These are phyloP conservation scores for Tetradesmus obliquus DNA, from an alignment of 139 green algal species.

Conservation along the genomic window DNA sequence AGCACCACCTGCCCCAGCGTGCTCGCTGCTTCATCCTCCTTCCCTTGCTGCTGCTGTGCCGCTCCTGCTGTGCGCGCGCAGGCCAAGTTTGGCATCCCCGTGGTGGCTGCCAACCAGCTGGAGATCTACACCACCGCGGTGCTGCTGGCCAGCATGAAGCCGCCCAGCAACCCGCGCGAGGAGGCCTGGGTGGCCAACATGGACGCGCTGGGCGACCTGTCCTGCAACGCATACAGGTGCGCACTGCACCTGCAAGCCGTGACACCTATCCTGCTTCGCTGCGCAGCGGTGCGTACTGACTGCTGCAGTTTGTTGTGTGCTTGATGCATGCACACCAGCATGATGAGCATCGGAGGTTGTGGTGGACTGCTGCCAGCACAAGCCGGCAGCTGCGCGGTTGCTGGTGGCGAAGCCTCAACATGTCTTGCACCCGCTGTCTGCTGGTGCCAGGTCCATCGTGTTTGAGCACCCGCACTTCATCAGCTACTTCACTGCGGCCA, in stretches of 20 bases:
- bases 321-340: neutral
- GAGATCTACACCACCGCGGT: slow-evolving; percentile 93
- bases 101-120: slow-evolving; percentile 86
- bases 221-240: slow-evolving; percentile 76
- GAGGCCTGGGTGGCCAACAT: slow-evolving; percentile 71
- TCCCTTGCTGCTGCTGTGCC: neutral
- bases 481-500: slow-evolving; percentile 91
- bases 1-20: too few relatives aligned
- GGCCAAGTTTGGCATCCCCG: slow-evolving; percentile 94
- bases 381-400: neutral
- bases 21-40: neutral
- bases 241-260: neutral
- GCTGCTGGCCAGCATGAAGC: slow-evolving; percentile 84
- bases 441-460: slow-evolving; percentile 68
- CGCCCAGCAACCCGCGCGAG: slow-evolving; percentile 63
- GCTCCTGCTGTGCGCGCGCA: slow-evolving; percentile 71
- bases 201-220: slow-evolving; percentile 73
- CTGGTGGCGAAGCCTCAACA: neutral
- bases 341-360: neutral
- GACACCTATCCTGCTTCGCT: neutral
- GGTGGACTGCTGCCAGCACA: neutral
- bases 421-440: neutral
- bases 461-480: slow-evolving; percentile 90
- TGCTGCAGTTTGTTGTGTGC: neutral
- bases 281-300: neutral